Evolutionary conservation across 2,329 filamentous ascomycete species (phyloP).

Genomic region (Diaporthe sp.): DNA sequence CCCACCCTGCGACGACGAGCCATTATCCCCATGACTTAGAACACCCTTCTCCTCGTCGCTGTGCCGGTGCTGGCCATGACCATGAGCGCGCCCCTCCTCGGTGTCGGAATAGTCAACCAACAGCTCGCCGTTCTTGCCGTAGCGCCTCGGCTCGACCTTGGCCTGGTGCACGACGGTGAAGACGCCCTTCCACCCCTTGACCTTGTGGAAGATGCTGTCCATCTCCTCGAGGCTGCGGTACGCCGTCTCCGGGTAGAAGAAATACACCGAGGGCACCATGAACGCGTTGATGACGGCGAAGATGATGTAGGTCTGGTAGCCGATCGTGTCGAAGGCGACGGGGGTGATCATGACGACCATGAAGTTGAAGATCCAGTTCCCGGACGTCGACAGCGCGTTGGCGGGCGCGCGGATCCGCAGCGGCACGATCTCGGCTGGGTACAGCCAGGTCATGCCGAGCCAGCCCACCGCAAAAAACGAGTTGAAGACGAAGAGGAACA

Average conservation of each 20-base stretch:
- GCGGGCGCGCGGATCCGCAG: conserved; percentile 64
- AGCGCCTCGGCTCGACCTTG: conserved; percentile 61
- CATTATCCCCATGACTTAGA: not conserved
- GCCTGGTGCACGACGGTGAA: conserved; percentile 55
- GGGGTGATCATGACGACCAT: conserved; percentile 73
- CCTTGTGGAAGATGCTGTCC: conserved; percentile 72
- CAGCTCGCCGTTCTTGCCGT: conserved; percentile 69
- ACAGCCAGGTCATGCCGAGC: conserved; percentile 68
- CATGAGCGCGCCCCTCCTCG: conserved; percentile 36
- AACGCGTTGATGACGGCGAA: conserved; percentile 74
- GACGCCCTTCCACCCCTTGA: conserved; percentile 51
- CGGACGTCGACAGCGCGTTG: conserved; percentile 64
- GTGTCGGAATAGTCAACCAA: conserved; percentile 57
- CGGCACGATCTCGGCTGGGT: conserved; percentile 67
- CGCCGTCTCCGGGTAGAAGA: conserved; percentile 74
- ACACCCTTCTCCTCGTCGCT: conserved; percentile 25
- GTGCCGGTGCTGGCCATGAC: not conserved
- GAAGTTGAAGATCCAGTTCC: conserved; percentile 74
- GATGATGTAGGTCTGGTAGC: conserved; percentile 71
- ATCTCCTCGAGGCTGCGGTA: conserved; percentile 74
- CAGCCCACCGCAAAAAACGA: conserved; percentile 64
- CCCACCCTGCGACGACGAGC: not conserved
- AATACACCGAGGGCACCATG: conserved; percentile 67
- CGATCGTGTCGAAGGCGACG: conserved; percentile 66
- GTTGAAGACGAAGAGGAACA: conserved; percentile 63